A percentile compares a stretch with the other conserved stretches of the same genome.
Evolutionary conservation across 306 rosid genomes (phyloP).

Genomic region (Acmispon strigosus): DNA sequence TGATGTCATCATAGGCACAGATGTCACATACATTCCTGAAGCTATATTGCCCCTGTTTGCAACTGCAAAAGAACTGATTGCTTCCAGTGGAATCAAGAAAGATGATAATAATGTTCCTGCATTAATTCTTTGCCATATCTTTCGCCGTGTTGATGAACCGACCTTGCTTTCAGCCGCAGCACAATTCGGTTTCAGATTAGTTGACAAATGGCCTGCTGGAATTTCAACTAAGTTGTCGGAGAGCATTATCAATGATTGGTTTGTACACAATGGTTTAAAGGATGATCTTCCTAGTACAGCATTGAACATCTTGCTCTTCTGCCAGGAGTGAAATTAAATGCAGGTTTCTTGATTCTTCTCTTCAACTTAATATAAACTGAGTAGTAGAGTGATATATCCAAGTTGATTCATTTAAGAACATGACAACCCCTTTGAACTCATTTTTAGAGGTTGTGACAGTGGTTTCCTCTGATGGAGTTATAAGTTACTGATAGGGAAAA

Average conservation of each 20-base stretch:
- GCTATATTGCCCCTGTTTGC: slow-evolving; percentile 75
- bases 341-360: slow-evolving; percentile 25
- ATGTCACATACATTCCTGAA: slow-evolving; percentile 72
- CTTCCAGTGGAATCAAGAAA: slow-evolving; percentile 22
- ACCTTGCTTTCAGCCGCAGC: slow-evolving; percentile 64
- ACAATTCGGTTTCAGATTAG: slow-evolving; percentile 54
- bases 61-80: slow-evolving; percentile 65
- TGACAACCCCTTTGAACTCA: not conserved
- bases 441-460: not conserved
- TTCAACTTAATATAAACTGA: slow-evolving; percentile 6
- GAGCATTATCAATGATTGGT: slow-evolving; percentile 52
- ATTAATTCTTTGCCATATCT: slow-evolving; percentile 70
- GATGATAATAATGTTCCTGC: slow-evolving; percentile 27
- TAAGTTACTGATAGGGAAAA: too few species aligned
- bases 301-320: slow-evolving; percentile 60
- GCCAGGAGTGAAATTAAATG: slow-evolving; percentile 22
- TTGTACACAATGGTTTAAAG: slow-evolving; percentile 34
- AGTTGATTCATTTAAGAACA: slow-evolving; percentile 11
- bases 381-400: not conserved
- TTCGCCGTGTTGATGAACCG: slow-evolving; percentile 72
- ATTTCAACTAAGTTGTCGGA: slow-evolving; percentile 21
- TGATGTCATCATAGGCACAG: slow-evolving; percentile 81
- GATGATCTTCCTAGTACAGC: slow-evolving; percentile 52
- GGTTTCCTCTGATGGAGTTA: not conserved
- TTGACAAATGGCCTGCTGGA: slow-evolving; percentile 58